A percentile compares a stretch with the other conserved stretches of the same genome.
These are phyloP conservation scores for Monilinia laxa DNA, from an alignment of 2,329 filamentous ascomycete species.

Conservation along the genomic window DNA sequence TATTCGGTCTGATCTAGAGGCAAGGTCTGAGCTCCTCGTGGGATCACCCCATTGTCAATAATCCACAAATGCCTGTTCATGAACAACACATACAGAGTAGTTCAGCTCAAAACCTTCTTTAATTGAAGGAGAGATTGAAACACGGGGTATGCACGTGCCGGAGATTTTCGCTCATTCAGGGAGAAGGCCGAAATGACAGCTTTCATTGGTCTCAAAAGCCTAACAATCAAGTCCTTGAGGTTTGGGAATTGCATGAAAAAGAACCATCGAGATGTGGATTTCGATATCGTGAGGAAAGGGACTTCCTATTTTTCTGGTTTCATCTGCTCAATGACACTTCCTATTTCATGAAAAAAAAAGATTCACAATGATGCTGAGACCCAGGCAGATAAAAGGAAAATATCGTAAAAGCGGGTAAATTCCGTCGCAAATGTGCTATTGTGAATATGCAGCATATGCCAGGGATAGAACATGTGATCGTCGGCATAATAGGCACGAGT, in stretches of 20 bases:
- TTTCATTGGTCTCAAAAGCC: background rate
- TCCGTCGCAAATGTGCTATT: background rate
- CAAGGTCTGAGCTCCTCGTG: constrained; percentile 13
- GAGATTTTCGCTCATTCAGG: background rate
- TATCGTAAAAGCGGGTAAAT: background rate
- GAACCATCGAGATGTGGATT: background rate
- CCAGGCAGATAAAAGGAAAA: background rate
- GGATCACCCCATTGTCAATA: constrained; percentile 10
- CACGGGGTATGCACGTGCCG: constrained; percentile 22
- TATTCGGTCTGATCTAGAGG: constrained; percentile 15
- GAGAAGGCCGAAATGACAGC: background rate
- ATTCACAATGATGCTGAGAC: background rate
- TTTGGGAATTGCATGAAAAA: background rate
- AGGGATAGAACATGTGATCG: constrained; percentile 18
- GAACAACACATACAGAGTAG: constrained; percentile 17
- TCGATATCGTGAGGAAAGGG: background rate
- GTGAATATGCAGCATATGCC: background rate
- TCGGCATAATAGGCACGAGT: constrained; percentile 13
- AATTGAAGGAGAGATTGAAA: constrained; percentile 15
- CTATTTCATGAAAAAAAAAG: background rate
- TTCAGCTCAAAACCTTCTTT: constrained; percentile 16
- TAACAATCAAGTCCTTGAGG: background rate
- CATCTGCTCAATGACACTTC: background rate
- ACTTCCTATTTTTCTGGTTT: background rate
- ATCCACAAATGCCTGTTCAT: constrained; percentile 17